phyloP scores from a whole-genome alignment of 2,329 filamentous ascomycete species.

The Alternaria sp. region DNA sequence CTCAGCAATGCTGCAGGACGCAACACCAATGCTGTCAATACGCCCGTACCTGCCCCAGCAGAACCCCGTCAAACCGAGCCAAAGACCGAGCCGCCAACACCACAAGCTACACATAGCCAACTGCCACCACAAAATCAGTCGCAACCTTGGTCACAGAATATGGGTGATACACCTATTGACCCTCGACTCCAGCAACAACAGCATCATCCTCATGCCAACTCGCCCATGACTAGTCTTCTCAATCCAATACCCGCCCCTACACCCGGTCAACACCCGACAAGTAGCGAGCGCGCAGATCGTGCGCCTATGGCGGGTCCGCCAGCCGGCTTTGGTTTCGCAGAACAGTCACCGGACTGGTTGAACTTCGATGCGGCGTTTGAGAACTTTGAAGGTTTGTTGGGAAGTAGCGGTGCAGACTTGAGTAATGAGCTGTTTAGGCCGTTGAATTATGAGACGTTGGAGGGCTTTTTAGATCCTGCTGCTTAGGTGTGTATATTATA shows the following conservation, averaged over 20 bases:
- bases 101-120: conserved; percentile 25
- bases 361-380: conserved; percentile 53
- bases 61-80: conserved; percentile 29
- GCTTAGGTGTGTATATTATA: conserved; percentile 12
- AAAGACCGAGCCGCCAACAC: conserved; percentile 31
- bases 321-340: conserved; percentile 42
- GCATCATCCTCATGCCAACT: conserved; percentile 20
- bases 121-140: conserved; percentile 18
- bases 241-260: conserved; percentile 39
- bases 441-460: conserved; percentile 47
- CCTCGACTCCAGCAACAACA: conserved; percentile 43
- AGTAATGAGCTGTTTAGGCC: conserved; percentile 50
- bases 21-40: conserved; percentile 46
- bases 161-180: conserved; percentile 41
- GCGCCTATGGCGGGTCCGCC: conserved; percentile 30
- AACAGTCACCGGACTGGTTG: conserved; percentile 49
- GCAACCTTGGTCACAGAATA: conserved; percentile 34
- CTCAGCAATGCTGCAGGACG: conserved; percentile 50
- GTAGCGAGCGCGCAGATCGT: conserved; percentile 46
- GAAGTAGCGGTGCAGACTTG: conserved; percentile 49
- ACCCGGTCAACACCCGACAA: conserved; percentile 49
- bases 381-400: conserved; percentile 50
- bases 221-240: conserved; percentile 41
- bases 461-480: conserved; percentile 43
- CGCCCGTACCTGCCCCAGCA: conserved; percentile 35